Conservation (phyloP, 2,329 filamentous ascomycete genomes). For the Microcera coccophila region DNA sequence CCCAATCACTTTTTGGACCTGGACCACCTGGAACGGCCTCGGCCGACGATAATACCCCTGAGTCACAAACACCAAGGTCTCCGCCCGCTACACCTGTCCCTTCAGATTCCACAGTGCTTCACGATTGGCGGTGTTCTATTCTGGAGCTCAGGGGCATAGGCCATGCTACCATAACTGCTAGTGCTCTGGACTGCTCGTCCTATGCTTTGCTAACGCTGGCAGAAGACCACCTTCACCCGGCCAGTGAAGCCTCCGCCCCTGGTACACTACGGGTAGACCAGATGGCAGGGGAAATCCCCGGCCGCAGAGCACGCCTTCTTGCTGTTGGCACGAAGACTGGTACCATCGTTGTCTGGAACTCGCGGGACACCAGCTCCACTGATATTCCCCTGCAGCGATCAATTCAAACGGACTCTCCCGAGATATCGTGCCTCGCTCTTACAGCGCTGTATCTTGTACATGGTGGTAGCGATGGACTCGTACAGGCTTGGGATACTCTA, state of each 20-base stretch:
- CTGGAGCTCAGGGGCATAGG: slow-evolving; percentile 54
- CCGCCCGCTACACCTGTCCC: slow-evolving; percentile 22
- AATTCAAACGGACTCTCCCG: slow-evolving; percentile 86
- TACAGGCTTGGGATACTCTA: slow-evolving; percentile 95
- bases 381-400: slow-evolving; percentile 67
- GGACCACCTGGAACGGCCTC: slow-evolving; percentile 3
- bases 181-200: slow-evolving; percentile 68
- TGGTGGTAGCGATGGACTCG: slow-evolving; percentile 89
- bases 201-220: slow-evolving; percentile 66
- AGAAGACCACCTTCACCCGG: slow-evolving; percentile 66
- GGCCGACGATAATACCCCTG: slow-evolving; percentile 9
- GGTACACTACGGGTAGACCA: neutral
- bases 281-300: slow-evolving; percentile 67
- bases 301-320: slow-evolving; percentile 75
- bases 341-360: slow-evolving; percentile 78
- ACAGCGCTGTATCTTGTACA: slow-evolving; percentile 86
- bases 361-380: slow-evolving; percentile 50
- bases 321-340: slow-evolving; percentile 78
- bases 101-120: slow-evolving; percentile 15
- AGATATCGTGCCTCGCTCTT: slow-evolving; percentile 76
- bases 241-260: slow-evolving; percentile 9
- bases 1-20: slow-evolving; percentile 31
- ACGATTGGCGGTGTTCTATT: slow-evolving; percentile 30
- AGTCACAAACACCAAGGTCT: slow-evolving; percentile 20
- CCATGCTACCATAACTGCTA: slow-evolving; percentile 62